Base-by-base conservation (phyloP, 768 basidiomycete species). In the Strobilomyces dryophilus region DNA sequence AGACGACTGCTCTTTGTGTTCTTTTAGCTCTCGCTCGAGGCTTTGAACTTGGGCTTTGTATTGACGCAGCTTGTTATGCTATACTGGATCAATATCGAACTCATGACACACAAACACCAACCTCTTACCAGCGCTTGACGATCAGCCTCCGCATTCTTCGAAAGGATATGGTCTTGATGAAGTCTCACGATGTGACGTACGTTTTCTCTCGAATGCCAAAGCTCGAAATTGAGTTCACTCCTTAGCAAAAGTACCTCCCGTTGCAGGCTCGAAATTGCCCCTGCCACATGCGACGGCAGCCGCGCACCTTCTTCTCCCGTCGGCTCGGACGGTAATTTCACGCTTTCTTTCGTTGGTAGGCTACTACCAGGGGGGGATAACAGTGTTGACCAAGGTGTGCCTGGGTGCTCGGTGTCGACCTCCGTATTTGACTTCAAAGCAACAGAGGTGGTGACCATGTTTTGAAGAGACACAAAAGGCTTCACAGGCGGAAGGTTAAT, bases 51-150 rank as follows among this genome's bases (percentile, higher is more conserved):
- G 81, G 2, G 77, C 70, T 47, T 84, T 83, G 66, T 89, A 89
- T 56, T 87, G 87, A 49, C 86, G 85, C 49, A 92, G 71, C 62
- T 87, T 89, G 68, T 92, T 91, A 64, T 86, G 89, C 90, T 92
- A 63, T 29, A 36, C 46, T 45, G 41, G 9, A 48, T 63, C 35
- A 67, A 47, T 27, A 54, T 3, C 3, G 8, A n/a, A 27, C 24
- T 17, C 40, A 35, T 41, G 27, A 51, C 27, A 47, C 5, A 43
- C n/a, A 53, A 41, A 8, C 21, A 15, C 6, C 35, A 35, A 53
- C 14, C 21, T 70, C 83, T 56, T 65, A 93, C 92, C 72, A 92
- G 68, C 17, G 84, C 83, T 67, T 93, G 92, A 35, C 89, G 76
- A 66, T 94, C 92, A 4, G 79, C 80, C 66, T 94, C 92, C 24